Conservation (phyloP, 345 rosid species). For the Melaleuca alternifolia region DNA sequence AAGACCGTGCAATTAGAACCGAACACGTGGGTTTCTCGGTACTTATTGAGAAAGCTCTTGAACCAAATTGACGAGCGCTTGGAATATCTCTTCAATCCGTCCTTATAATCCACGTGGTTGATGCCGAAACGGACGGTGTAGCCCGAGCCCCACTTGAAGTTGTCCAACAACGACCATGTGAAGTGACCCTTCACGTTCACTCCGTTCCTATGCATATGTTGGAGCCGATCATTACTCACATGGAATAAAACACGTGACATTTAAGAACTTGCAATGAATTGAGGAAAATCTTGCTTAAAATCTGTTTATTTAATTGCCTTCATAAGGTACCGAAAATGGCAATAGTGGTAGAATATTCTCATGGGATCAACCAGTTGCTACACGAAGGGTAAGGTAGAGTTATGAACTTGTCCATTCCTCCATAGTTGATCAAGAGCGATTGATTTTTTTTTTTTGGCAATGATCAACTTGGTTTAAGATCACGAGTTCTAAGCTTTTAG, state of each 20-base stretch:
- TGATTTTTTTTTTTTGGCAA: background rate
- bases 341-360: slow-evolving; percentile 17
- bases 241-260: background rate
- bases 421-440: background rate
- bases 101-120: slow-evolving; percentile 22
- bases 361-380: slow-evolving; percentile 17
- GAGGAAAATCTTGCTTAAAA: background rate
- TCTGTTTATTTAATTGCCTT: slow-evolving; percentile 17
- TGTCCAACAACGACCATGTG: slow-evolving; percentile 44
- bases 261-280: background rate
- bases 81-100: slow-evolving; percentile 29
- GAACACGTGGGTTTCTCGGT: background rate
- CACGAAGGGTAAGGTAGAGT: slow-evolving; percentile 13
- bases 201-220: background rate
- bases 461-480: background rate
- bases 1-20: background rate
- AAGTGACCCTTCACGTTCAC: slow-evolving; percentile 34
- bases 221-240: background rate
- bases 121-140: slow-evolving; percentile 28
- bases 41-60: slow-evolving; percentile 17
- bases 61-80: slow-evolving; percentile 13
- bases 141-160: slow-evolving; percentile 39
- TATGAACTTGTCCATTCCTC: slow-evolving; percentile 19
- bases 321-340: slow-evolving; percentile 17
- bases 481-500: background rate